Base-by-base conservation (phyloP, 306 rosid genomes). In the Pyrus betulifolia region DNA sequence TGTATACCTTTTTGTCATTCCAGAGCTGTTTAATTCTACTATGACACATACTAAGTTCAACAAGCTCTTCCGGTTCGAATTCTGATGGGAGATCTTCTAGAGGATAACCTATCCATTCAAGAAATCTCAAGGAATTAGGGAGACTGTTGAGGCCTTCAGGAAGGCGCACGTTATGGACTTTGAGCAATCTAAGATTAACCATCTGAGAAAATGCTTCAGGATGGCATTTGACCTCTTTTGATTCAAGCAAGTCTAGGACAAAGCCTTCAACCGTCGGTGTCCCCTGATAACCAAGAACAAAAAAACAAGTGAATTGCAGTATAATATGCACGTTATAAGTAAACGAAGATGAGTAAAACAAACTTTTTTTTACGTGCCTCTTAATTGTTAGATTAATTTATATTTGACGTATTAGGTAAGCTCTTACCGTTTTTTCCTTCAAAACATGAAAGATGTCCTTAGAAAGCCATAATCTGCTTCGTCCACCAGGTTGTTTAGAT, bases 181-280 rank as follows among this genome's bases (percentile, higher is more conserved):
- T 71, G 23, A 83, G 76, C 28, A 79, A 40, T 57, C 35, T 72
- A 28, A 83, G 76, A 22, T 69, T 71, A 70, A 40, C 31, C 80
- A 83, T 63, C 5, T 25, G 70, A 64, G 80, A 79, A 65, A 79
- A 83, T 33, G 84, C 74, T 12, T 27, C 15, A 38, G 77, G 82
- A 42, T 78, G 65, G 33, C 74, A 74, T 5, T 33, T 1, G 8
- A 4, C 30, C 51, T 3, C 12, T 55, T 54, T 4, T 10, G 2
- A 7, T 30, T 28, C 28, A 4, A 6, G 25, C 0, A 18, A 27
- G 7, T 54, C 58, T 6, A 52, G 22, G 23, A 71, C 59, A 22
- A 83, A 49, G 27, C 68, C 79, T 71, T 58, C n/a, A 11, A 79
- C 27, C 21, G 15, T 35, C 15, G 61, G 54, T 25, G 12, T 45